Conservation (phyloP, 176 grass and related monocot species). For the Bothriochloa decipiens region DNA sequence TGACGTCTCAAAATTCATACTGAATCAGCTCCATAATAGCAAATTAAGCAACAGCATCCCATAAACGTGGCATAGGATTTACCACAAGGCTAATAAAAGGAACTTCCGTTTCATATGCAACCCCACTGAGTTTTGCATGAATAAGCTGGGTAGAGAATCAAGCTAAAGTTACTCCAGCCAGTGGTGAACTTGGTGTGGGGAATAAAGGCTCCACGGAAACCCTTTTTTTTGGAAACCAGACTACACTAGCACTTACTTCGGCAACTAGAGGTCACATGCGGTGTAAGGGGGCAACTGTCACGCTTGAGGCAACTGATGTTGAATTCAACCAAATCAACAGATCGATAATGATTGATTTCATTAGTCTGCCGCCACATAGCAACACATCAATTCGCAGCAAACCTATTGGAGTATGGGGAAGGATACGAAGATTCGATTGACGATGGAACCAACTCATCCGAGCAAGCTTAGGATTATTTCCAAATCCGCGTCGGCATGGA, state of each 20-base stretch:
- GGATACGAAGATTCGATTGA: neutral
- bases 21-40: neutral
- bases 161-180: slow-evolving; percentile 12
- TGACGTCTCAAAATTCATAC: neutral
- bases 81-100: neutral
- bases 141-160: slow-evolving; percentile 7
- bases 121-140: neutral
- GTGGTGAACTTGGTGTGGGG: neutral
- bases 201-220: neutral
- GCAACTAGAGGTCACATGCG: neutral
- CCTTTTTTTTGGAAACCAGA: neutral
- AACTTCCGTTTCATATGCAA: neutral
- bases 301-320: neutral
- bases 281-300: neutral
- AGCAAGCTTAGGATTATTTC: neutral
- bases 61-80: neutral
- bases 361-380: neutral
- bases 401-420: neutral
- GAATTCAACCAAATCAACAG: neutral
- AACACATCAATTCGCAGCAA: neutral
- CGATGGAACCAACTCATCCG: neutral
- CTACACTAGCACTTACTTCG: neutral
- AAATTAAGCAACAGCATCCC: neutral
- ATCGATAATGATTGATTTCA: neutral
- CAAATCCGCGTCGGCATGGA: neutral